Conservation (phyloP, 176 grass and related monocot species). For the sorghum (Sorghum bicolor) region Sorghum_bicolor_NCBIv3 NC_012874.2:20479001-20479500, state of each 20-base stretch:
- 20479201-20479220: constrained; percentile 19
- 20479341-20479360: background rate
- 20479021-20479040: constrained; percentile 33
- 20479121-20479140: constrained; percentile 26
- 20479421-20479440: too few species aligned
- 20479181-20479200: constrained; percentile 24
- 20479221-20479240: constrained; percentile 15
- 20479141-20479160: constrained; percentile 25
- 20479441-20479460: too few species aligned
- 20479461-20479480: too few species aligned
- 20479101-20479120: constrained; percentile 43
- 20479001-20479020: constrained; percentile 29
- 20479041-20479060: constrained; percentile 26
- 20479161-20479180: constrained; percentile 38
- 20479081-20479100: constrained; percentile 24
- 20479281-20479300: background rate
- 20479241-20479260: background rate
- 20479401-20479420: background rate
- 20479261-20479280: background rate
- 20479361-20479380: background rate
- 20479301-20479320: background rate
- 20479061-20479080: background rate
- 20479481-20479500: too few species aligned
- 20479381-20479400: background rate
- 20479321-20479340: background rate